Evolutionary conservation across 1,284 basidiomycete species (phyloP), one percentile per base, ranked within the genome.

Genomic region (Cystobasidium slooffiae): DNA sequence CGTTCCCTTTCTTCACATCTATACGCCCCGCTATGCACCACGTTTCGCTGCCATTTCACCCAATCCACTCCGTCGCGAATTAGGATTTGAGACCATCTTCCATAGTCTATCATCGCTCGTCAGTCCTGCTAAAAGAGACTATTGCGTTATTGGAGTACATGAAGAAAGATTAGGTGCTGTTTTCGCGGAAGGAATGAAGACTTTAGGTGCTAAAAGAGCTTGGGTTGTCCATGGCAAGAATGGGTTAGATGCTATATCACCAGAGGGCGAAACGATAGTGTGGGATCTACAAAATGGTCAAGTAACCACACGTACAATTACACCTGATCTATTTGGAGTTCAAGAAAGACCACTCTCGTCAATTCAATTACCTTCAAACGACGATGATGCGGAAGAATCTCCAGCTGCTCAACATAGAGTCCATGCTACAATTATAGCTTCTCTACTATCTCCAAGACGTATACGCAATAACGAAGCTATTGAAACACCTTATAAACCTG

Each of bases 41-140:
- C 84, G 92, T 0, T 87, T 98, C 52, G 92, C 91, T 0, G 86
- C 88, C 76, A 86, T 99, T 77, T 91, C 91, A 0, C 94, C 95
- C 0, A 63, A 63, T 41, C 61, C 61, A 31, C 88, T 91, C 80
- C 90, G 96, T 68, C 90, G 91, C 79, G 84, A 88, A 0, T 88
- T 99, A 65, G 94, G 94, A 75, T 98, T 98, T 85, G 91, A 94
- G 39, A 98, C 96, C 1, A 90, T 99, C 85, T 98, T 98, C 88
- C 98, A 99, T 84, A 85, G 96, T 74, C 87, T 98, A 52, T 95
- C 96, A 0, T 96, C 96, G 0, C 86, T 98, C 51, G 91, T 97
- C 84, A 98, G 97, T 83, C 97, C 96, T 0, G 91, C 92, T 0
- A 84, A 85, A 18, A 96, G 97, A 0, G 85, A 85, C 24, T 88